Evolutionary conservation across 169 alveolate species (phyloP).

Genomic region (Plasmodium blacklocki): DNA sequence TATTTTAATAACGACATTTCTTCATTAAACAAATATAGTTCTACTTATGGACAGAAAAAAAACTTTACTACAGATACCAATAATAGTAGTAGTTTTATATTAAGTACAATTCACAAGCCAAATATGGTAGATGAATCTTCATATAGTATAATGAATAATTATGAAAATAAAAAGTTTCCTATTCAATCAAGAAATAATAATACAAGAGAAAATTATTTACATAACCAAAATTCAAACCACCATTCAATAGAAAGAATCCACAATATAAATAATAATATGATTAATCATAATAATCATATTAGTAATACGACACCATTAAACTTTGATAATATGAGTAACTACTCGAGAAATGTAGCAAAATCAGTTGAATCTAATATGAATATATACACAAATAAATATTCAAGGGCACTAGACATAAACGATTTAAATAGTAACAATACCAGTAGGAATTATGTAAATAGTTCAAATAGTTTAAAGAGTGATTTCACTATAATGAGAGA

Average conservation of each 20-base stretch:
- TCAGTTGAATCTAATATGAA: constrained; percentile 52
- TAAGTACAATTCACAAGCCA: constrained; percentile 35
- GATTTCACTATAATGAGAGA: constrained; percentile 45
- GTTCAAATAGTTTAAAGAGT: constrained; percentile 69
- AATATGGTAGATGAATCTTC: constrained; percentile 25
- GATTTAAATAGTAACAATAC: constrained; percentile 56
- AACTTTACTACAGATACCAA: constrained; percentile 40
- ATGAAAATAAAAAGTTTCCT: constrained; percentile 27
- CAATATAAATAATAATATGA: not conserved
- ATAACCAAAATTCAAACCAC: constrained; percentile 14
- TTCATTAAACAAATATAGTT: constrained; percentile 45
- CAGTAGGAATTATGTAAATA: constrained; percentile 52
- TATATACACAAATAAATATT: constrained; percentile 49
- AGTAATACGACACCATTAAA: constrained; percentile 21
- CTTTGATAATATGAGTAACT: constrained; percentile 46
- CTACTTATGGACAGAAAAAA: constrained; percentile 18
- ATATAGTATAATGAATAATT: constrained; percentile 15
- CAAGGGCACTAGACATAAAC: constrained; percentile 68
- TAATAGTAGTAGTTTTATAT: constrained; percentile 52
- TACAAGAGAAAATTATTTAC: constrained; percentile 17
- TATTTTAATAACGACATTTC: constrained; percentile 24
- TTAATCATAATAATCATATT: too few relatives aligned
- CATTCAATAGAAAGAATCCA: constrained; percentile 24
- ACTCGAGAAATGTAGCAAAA: constrained; percentile 35
- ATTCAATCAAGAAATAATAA: constrained; percentile 11